phyloP scores from a whole-genome alignment of 2,329 filamentous ascomycete species.

The Penicillium sp. region DNA sequence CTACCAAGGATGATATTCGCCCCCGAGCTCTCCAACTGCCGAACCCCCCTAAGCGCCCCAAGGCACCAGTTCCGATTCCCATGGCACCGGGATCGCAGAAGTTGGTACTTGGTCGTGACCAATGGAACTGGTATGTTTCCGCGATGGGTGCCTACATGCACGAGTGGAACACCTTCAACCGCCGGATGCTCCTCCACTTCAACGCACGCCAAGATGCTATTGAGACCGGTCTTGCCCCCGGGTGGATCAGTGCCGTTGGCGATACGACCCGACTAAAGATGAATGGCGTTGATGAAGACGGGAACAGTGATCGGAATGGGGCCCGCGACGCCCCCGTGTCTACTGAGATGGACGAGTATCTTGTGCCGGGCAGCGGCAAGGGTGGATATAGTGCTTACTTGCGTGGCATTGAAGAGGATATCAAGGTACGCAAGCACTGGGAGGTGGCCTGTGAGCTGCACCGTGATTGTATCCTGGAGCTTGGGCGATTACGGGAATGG shows the following conservation, averaged over 20 bases:
- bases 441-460: slow-evolving; percentile 51
- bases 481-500: slow-evolving; percentile 44
- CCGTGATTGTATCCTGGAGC: slow-evolving; percentile 43
- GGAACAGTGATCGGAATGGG: slow-evolving; percentile 13
- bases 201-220: slow-evolving; percentile 52
- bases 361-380: slow-evolving; percentile 34
- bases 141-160: slow-evolving; percentile 58
- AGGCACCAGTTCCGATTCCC: slow-evolving; percentile 29
- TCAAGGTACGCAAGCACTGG: slow-evolving; percentile 50
- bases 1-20: slow-evolving; percentile 40
- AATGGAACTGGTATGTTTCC: slow-evolving; percentile 55
- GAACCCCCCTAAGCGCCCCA: slow-evolving; percentile 54
- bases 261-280: slow-evolving; percentile 43
- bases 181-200: slow-evolving; percentile 59
- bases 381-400: slow-evolving; percentile 50
- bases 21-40: slow-evolving; percentile 50
- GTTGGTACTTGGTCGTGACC: slow-evolving; percentile 45
- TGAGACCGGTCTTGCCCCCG: slow-evolving; percentile 45
- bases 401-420: slow-evolving; percentile 49
- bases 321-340: slow-evolving; percentile 15
- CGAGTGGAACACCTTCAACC: slow-evolving; percentile 59
- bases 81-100: slow-evolving; percentile 33
- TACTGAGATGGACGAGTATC: slow-evolving; percentile 31
- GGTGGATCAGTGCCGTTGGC: slow-evolving; percentile 57
- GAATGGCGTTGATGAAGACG: slow-evolving; percentile 28